Conservation (phyloP, 2,329 filamentous ascomycete species). For the Dactylellina cionopaga region DNA sequence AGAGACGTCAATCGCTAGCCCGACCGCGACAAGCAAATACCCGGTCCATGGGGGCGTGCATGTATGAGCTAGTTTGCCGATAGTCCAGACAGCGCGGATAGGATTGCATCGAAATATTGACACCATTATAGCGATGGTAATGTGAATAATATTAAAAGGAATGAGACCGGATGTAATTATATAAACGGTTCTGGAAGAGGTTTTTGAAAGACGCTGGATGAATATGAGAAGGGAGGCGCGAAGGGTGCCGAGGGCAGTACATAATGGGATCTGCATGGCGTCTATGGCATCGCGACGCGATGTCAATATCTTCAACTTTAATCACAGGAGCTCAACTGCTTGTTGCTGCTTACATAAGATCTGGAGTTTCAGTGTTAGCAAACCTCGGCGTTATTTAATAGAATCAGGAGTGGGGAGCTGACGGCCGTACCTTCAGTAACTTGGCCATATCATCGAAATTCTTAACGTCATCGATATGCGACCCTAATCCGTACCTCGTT, state of each 20-base stretch:
- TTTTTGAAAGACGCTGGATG: neutral
- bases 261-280: neutral
- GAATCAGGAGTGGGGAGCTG: neutral
- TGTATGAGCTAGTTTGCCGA: neutral
- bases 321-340: neutral
- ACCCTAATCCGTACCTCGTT: neutral
- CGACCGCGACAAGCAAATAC: neutral
- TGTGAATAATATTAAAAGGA: no score
- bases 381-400: neutral
- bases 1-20: neutral
- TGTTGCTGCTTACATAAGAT: neutral
- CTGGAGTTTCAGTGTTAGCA: neutral
- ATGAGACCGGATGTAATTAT: no score
- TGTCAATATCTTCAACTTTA: neutral
- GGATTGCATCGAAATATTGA: no score
- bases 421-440: neutral
- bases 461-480: neutral
- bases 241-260: neutral
- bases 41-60: neutral
- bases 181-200: no score
- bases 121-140: no score
- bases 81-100: neutral
- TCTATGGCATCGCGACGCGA: neutral
- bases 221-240: conserved; percentile 1
- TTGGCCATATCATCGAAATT: neutral